A percentile compares a stretch with the other conserved stretches of the same genome.
These are phyloP conservation scores for Elymus sibiricus DNA, from an alignment of 176 grass and related monocot species.

Conservation along the genomic window DNA sequence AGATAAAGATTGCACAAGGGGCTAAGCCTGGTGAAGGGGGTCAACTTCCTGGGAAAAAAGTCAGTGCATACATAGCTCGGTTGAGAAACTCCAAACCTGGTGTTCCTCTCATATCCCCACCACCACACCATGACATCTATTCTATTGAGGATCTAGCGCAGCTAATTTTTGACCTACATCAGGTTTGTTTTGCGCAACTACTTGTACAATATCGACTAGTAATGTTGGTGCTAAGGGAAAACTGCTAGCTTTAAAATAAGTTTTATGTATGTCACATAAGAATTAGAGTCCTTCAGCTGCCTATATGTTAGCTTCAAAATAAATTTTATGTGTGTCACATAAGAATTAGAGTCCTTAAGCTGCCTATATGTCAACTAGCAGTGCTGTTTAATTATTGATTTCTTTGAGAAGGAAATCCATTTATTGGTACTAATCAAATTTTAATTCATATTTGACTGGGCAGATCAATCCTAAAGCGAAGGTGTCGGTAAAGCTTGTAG, in stretches of 20 bases:
- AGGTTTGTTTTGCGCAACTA: conserved; percentile 60
- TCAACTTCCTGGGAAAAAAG: conserved; percentile 98
- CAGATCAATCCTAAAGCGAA: conserved; percentile 98
- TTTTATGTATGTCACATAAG: neutral
- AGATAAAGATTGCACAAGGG: conserved; percentile 99
- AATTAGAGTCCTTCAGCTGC: neutral
- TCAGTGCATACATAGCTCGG: conserved; percentile 97
- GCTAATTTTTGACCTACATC: conserved; percentile 99
- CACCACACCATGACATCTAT: conserved; percentile 99
- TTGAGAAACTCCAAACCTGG: conserved; percentile 98
- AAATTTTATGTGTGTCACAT: neutral
- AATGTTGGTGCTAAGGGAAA: neutral
- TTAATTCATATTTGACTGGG: conserved; percentile 29
- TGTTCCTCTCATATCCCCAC: conserved; percentile 99
- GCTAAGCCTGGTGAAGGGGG: conserved; percentile 99
- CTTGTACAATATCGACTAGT: conserved; percentile 12
- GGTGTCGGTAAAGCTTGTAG: conserved; percentile 97
- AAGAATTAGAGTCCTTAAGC: conserved; percentile 1
- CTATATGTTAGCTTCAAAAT: conserved; percentile 8
- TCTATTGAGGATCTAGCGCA: conserved; percentile 99
- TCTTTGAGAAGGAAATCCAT: neutral
- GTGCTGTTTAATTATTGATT: conserved; percentile 20
- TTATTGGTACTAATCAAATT: conserved; percentile 21
- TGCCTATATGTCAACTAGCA: neutral
- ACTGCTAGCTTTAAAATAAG: conserved; percentile 16